Conservation (phyloP, 768 basidiomycete genomes). For the Cystobasidiopsis lactophilus region DNA sequence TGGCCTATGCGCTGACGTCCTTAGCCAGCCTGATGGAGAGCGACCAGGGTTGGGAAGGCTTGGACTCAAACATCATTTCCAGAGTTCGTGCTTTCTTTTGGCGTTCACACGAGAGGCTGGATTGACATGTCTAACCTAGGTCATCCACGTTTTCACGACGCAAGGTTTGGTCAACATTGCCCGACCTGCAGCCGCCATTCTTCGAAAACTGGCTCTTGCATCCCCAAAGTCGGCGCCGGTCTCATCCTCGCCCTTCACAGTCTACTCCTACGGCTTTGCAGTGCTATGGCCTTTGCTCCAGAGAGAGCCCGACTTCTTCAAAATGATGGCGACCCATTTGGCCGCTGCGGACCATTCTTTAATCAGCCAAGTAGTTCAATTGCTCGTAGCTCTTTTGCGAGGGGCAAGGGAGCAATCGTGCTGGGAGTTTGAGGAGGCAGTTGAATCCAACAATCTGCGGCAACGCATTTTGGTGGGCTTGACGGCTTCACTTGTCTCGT, state of each 20-base stretch:
- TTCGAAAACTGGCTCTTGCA: conserved; percentile 40
- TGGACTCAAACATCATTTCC: conserved; percentile 41
- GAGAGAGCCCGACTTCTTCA: conserved; percentile 44
- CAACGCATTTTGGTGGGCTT: too few relatives aligned
- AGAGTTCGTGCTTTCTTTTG: conserved; percentile 12
- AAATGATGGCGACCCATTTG: conserved; percentile 58
- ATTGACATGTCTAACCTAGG: too few relatives aligned
- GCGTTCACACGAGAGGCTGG: neutral
- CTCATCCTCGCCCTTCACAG: conserved; percentile 10
- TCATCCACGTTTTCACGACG: conserved; percentile 49
- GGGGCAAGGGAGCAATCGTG: conserved; percentile 57
- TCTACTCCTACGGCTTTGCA: conserved; percentile 64
- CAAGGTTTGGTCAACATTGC: conserved; percentile 70
- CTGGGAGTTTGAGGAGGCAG: conserved; percentile 52
- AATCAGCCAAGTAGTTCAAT: conserved; percentile 44
- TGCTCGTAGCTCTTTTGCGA: conserved; percentile 63
- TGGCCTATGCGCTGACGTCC: conserved; percentile 65
- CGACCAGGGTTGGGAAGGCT: conserved; percentile 49
- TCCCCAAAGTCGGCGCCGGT: conserved; percentile 1
- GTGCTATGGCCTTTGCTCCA: conserved; percentile 64
- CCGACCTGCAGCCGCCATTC: conserved; percentile 69
- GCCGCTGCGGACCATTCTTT: conserved; percentile 32
- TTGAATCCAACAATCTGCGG: conserved; percentile 29
- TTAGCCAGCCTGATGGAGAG: conserved; percentile 77
- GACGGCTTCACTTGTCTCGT: too few relatives aligned